A percentile compares a stretch with the other conserved stretches of the same genome.
phyloP scores from a whole-genome alignment of 345 rosid genomes.

The Stellera chamaejasme region DNA sequence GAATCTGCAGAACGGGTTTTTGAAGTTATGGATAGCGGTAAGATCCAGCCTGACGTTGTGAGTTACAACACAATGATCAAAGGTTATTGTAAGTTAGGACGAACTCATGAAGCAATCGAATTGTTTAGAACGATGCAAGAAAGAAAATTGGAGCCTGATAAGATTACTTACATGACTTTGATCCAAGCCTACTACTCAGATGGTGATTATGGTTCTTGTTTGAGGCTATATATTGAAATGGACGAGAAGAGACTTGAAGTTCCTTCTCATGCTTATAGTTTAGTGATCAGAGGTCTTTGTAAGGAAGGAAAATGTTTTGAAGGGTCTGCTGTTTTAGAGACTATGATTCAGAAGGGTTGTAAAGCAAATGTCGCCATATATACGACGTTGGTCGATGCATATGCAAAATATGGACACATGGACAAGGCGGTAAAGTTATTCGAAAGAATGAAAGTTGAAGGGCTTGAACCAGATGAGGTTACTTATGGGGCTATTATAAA shows the following conservation, averaged over 20 bases:
- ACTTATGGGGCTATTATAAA: slow-evolving; percentile 62
- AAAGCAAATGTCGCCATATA: slow-evolving; percentile 69
- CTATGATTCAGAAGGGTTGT: slow-evolving; percentile 49
- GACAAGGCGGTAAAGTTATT: slow-evolving; percentile 64
- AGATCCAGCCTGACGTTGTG: slow-evolving; percentile 58
- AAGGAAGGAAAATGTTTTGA: slow-evolving; percentile 61
- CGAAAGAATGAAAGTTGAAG: slow-evolving; percentile 65
- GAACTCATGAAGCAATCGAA: slow-evolving; percentile 54
- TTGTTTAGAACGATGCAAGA: slow-evolving; percentile 62
- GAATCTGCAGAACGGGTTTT: slow-evolving; percentile 75
- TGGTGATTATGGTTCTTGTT: slow-evolving; percentile 56
- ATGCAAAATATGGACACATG: slow-evolving; percentile 58
- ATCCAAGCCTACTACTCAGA: slow-evolving; percentile 74
- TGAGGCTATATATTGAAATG: slow-evolving; percentile 77
- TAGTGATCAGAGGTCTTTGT: slow-evolving; percentile 84
- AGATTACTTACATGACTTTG: slow-evolving; percentile 75
- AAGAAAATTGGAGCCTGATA: slow-evolving; percentile 57
- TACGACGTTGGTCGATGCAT: slow-evolving; percentile 70
- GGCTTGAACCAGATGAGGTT: slow-evolving; percentile 63
- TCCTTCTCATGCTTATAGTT: slow-evolving; percentile 63
- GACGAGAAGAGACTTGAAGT: slow-evolving; percentile 64
- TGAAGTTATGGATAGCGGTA: slow-evolving; percentile 69
- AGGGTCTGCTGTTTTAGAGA: slow-evolving; percentile 59
- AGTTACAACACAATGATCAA: slow-evolving; percentile 80
- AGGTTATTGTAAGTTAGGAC: slow-evolving; percentile 71